Percentiles rank a stretch among this genome's conserved stretches.
Evolutionary conservation across 768 basidiomycete genomes (phyloP).

Genomic region (Tephrocybe sp.): DNA sequence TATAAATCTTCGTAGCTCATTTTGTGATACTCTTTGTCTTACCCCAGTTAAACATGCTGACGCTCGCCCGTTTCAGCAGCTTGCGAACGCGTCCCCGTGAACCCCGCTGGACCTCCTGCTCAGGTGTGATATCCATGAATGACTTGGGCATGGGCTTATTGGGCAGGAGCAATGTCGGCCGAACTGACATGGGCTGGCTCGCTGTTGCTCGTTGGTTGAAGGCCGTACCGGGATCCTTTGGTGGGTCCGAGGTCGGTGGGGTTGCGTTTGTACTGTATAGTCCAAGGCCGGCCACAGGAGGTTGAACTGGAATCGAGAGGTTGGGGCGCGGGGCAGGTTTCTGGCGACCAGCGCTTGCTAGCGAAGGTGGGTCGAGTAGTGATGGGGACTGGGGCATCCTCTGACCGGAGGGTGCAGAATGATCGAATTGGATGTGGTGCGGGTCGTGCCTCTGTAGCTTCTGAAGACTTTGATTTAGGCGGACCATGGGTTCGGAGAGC

Average conservation of each 20-base stretch:
- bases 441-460: conserved; percentile 30
- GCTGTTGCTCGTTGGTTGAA: conserved; percentile 13
- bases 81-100: conserved; percentile 13
- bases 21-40: conserved; percentile 13
- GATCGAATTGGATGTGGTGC: conserved; percentile 17
- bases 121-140: conserved; percentile 38
- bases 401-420: conserved; percentile 5
- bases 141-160: conserved; percentile 22
- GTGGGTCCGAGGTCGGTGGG: neutral
- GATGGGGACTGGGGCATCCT: conserved; percentile 3
- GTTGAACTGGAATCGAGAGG: conserved; percentile 3
- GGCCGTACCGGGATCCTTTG: conserved; percentile 6
- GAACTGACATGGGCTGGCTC: conserved; percentile 5
- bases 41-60: conserved; percentile 18
- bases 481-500: conserved; percentile 28
- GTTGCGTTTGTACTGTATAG: neutral
- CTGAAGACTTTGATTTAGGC: conserved; percentile 30
- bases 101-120: conserved; percentile 12
- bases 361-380: conserved; percentile 13
- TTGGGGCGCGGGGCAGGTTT: conserved; percentile 13
- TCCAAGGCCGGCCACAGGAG: neutral
- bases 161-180: neutral
- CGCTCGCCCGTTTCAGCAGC: conserved; percentile 18
- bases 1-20: neutral
- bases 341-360: conserved; percentile 18